Evolutionary conservation across 192 early-diverging fungal genomes (phyloP).

Genomic region (Mortierella hygrophila): DNA sequence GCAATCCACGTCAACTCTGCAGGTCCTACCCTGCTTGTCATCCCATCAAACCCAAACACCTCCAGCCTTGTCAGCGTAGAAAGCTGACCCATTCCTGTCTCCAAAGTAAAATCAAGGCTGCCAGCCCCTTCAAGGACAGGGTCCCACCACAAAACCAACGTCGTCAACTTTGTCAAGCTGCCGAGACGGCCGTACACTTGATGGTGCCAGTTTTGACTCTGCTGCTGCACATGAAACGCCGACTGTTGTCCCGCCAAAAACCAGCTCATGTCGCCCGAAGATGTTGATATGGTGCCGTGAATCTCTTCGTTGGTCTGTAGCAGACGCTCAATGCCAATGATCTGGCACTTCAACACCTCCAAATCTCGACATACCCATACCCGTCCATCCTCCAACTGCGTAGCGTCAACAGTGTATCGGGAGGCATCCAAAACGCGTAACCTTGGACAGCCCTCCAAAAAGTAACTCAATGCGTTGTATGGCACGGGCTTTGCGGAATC

Average conservation of each 20-base stretch:
- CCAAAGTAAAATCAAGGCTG: neutral
- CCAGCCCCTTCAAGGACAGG: neutral
- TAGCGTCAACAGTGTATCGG: neutral
- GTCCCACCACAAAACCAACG: conserved; percentile 1
- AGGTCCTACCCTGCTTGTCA: neutral
- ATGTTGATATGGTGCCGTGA: neutral
- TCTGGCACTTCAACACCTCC: neutral
- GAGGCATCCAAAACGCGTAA: neutral
- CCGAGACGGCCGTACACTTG: neutral
- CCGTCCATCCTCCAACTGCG: neutral
- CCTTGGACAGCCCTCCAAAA: neutral
- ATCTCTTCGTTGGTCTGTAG: neutral
- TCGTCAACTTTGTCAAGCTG: neutral
- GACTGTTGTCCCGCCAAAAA: neutral
- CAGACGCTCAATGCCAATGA: neutral
- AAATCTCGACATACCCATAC: neutral
- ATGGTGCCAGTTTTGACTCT: neutral
- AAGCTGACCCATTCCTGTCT: neutral
- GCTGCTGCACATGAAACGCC: neutral
- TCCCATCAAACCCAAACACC: neutral
- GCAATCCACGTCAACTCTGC: neutral
- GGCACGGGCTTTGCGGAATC: neutral
- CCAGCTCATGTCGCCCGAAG: neutral
- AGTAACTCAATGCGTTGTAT: neutral
- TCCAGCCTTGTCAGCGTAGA: neutral